Evolutionary conservation across 2,329 filamentous ascomycete genomes (phyloP), one percentile per base, ranked within the genome.

Genomic region (Clathrospora elynae): DNA sequence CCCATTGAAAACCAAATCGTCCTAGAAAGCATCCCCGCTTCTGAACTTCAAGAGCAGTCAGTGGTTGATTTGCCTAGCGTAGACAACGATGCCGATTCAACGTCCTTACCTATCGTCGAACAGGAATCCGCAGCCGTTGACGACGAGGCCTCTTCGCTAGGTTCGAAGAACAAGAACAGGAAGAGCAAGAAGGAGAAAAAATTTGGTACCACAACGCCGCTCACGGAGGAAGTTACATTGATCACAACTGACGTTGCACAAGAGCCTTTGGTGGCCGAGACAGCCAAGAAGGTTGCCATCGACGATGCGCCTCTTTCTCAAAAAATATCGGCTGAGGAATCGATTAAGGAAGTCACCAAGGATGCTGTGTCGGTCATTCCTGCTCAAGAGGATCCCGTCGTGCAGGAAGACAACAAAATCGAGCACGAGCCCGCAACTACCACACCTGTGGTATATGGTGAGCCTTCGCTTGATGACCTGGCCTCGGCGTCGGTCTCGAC

Each of bases 171-270:
- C 42, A 60, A 61, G 29, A 55, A 38, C 12, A 49, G 52, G 42
- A 61, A 62, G 30, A 53, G 35, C 17, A 50, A 49, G 18, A 59
- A 60, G 44, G 58, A 60, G 43, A 60, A 58, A 25, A 46, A 52
- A 11, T 53, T 56, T 13, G 45, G 33, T 9, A 8, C 33, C 14
- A 37, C 44, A 12, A 52, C 46, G 17, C 44, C 49, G 12, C 19
- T 43, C 14, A n/a, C 16, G 1, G 51, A 56, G 16, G 35, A 42
- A 3, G 7, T 31, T 10, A 10, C 38, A 4, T 34, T 43, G 13
- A 9, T 31, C 7, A 13, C 28, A 3, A 34, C 42, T n/a, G 38
- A 45, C 6, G 22, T 22, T 11, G n/a, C 33, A 9, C 17, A 28
- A 5, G 32, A 35, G 12, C 6, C 35, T 22, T 6, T 9, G 6